phyloP scores from a whole-genome alignment of 768 basidiomycete species.

The Rhodotorula graminis region DNA sequence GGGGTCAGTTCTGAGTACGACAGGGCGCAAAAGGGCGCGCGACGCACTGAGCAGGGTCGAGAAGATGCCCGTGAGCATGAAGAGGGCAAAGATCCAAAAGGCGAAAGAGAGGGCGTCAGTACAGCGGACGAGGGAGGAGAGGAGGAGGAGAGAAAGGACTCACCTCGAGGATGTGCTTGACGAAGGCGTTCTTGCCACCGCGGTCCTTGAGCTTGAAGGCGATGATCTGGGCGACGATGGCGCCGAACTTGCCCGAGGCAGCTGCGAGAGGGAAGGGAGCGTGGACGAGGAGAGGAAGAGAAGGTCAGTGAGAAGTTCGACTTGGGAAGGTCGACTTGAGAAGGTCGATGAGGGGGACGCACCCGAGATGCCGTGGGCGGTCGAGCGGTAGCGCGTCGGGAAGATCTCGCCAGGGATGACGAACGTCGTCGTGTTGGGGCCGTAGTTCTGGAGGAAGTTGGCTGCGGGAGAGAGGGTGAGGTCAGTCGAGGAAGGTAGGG shows the following conservation, averaged over 20 bases:
- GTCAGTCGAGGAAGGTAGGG: constrained; percentile 63
- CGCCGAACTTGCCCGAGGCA: constrained; percentile 69
- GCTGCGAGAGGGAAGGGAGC: background rate
- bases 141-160: constrained; percentile 53
- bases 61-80: constrained; percentile 79
- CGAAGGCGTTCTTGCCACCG: constrained; percentile 54
- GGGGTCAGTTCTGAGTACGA: background rate
- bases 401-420: constrained; percentile 74
- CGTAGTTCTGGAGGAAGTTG: constrained; percentile 40
- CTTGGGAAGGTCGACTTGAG: too few relatives aligned
- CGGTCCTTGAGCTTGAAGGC: constrained; percentile 56
- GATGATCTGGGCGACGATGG: constrained; percentile 53
- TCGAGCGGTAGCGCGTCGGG: constrained; percentile 70
- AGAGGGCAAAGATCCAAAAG: constrained; percentile 51
- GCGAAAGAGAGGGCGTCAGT: too few relatives aligned
- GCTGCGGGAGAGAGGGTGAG: constrained; percentile 8
- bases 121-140: too few relatives aligned
- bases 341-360: background rate
- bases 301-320: too few relatives aligned
- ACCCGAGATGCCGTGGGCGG: constrained; percentile 66
- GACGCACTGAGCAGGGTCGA: constrained; percentile 60
- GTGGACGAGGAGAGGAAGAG: background rate
- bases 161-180: constrained; percentile 57
- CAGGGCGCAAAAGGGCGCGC: too few relatives aligned
- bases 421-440: constrained; percentile 61